These are phyloP conservation scores for Trametes versicolor DNA, from an alignment of 1,284 basidiomycete species.

Conservation along the genomic window DNA sequence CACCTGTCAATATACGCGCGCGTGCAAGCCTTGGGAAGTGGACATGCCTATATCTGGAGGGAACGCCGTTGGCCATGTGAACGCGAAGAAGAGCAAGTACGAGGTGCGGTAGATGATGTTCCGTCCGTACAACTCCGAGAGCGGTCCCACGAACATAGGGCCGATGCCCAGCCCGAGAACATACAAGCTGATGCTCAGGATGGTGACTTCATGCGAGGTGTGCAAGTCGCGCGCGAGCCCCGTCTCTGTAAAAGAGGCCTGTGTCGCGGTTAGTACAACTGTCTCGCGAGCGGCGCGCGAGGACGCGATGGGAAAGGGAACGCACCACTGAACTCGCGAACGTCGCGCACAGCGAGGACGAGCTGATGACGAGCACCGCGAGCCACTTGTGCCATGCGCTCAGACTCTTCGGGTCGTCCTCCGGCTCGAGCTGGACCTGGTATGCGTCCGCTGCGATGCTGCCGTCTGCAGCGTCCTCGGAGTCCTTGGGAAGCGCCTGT, in stretches of 20 bases:
- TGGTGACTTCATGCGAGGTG: conserved; percentile 70
- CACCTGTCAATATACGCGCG: background rate
- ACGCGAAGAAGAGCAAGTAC: conserved; percentile 51
- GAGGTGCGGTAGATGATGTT: conserved; percentile 51
- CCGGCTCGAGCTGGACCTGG: conserved; percentile 51
- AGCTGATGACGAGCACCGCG: conserved; percentile 62
- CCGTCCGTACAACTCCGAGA: conserved; percentile 63
- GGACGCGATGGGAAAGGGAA: conserved; percentile 3
- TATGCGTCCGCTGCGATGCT: conserved; percentile 20
- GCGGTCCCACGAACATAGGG: conserved; percentile 60
- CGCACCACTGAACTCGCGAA: conserved; percentile 77
- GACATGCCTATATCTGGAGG: conserved; percentile 54
- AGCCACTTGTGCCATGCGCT: conserved; percentile 64
- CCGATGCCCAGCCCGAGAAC: conserved; percentile 66
- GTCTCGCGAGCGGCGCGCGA: conserved; percentile 8
- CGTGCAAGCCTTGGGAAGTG: too few species aligned
- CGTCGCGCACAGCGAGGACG: conserved; percentile 69
- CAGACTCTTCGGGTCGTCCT: conserved; percentile 64
- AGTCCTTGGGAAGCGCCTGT: conserved; percentile 14
- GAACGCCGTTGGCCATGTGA: conserved; percentile 66
- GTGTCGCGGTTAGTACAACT: background rate
- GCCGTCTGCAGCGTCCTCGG: background rate
- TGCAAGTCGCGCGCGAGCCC: conserved; percentile 68
- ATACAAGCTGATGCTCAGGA: conserved; percentile 78
- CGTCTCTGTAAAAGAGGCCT: conserved; percentile 75